Percentiles rank a stretch among this genome's conserved stretches.
Evolutionary conservation across 371 early-diverging fungal species (phyloP).

Genomic region (Syncephalastrum sp.): DNA sequence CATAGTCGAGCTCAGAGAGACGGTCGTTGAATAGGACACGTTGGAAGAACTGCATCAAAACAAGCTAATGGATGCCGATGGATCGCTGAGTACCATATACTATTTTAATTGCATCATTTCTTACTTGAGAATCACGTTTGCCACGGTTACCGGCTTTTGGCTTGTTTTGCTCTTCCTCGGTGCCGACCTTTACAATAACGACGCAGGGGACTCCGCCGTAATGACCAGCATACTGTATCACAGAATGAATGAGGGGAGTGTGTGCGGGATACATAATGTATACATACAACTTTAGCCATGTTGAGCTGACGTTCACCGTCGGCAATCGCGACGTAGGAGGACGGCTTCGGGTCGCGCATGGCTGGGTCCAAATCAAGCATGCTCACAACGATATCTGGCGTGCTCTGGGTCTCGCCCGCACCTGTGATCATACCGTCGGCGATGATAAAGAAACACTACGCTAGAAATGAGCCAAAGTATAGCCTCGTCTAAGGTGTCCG

Average conservation of each 20-base stretch:
- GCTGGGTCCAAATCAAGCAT: slow-evolving; percentile 69
- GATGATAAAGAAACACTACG: slow-evolving; percentile 39
- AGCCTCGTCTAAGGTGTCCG: background rate
- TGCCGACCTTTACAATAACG: slow-evolving; percentile 93
- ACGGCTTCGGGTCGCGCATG: slow-evolving; percentile 54
- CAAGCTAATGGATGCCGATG: slow-evolving; percentile 23
- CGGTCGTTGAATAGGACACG: slow-evolving; percentile 91
- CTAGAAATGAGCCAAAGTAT: slow-evolving; percentile 4
- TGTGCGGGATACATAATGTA: background rate
- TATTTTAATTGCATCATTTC: background rate
- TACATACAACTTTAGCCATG: slow-evolving; percentile 81
- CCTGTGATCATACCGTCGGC: slow-evolving; percentile 51
- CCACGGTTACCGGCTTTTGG: slow-evolving; percentile 94
- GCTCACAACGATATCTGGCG: slow-evolving; percentile 72
- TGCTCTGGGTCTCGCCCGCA: slow-evolving; percentile 50
- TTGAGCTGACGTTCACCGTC: slow-evolving; percentile 90
- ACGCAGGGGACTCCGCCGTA: slow-evolving; percentile 86
- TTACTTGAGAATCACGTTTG: slow-evolving; percentile 96
- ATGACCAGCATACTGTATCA: slow-evolving; percentile 79
- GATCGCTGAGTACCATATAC: background rate
- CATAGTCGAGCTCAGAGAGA: slow-evolving; percentile 95
- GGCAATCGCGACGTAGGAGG: slow-evolving; percentile 88
- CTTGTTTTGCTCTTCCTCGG: slow-evolving; percentile 61
- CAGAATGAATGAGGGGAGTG: background rate
- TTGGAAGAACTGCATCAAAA: slow-evolving; percentile 95